Conservation (phyloP, 371 early-diverging fungal species). For the Mortierella sp. region DNA sequence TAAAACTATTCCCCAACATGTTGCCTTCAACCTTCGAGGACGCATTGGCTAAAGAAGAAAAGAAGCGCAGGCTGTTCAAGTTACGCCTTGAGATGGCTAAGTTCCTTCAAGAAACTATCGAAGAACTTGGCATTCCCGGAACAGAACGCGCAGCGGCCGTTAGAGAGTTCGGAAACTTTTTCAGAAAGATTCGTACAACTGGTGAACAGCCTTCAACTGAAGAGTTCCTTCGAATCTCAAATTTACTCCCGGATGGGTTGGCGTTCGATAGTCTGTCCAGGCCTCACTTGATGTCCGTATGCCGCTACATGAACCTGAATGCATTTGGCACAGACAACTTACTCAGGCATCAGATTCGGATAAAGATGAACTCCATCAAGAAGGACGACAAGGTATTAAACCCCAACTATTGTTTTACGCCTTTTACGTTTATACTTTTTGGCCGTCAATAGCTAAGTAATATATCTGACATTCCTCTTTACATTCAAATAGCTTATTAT, state of each 20-base stretch:
- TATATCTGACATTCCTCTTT: not conserved
- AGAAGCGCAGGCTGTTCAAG: constrained; percentile 86
- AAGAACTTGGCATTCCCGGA: constrained; percentile 79
- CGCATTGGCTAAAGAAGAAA: constrained; percentile 92
- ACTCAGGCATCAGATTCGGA: constrained; percentile 89
- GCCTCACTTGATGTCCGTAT: constrained; percentile 94
- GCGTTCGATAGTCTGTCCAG: constrained; percentile 94
- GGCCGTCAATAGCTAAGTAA: not conserved
- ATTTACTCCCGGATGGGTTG: constrained; percentile 91
- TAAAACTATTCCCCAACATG: constrained; percentile 97
- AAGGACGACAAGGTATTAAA: constrained; percentile 83
- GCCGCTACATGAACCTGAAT: constrained; percentile 93
- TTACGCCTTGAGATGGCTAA: constrained; percentile 93
- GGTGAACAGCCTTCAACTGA: constrained; percentile 88
- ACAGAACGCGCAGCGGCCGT: constrained; percentile 69
- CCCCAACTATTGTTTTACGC: not conserved
- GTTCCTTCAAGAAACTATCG: constrained; percentile 94
- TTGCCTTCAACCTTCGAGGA: constrained; percentile 96
- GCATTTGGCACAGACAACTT: constrained; percentile 97
- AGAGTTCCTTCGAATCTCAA: constrained; percentile 86
- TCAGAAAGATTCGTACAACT: constrained; percentile 86
- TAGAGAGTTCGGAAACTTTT: constrained; percentile 85
- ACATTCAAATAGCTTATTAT: constrained; percentile 72
- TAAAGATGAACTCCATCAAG: constrained; percentile 86
- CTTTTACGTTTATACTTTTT: not conserved